Percentiles rank a stretch among this genome's conserved stretches.
phyloP scores from a whole-genome alignment of 768 basidiomycete species.

The Paxillus ammoniavirescens region DNA sequence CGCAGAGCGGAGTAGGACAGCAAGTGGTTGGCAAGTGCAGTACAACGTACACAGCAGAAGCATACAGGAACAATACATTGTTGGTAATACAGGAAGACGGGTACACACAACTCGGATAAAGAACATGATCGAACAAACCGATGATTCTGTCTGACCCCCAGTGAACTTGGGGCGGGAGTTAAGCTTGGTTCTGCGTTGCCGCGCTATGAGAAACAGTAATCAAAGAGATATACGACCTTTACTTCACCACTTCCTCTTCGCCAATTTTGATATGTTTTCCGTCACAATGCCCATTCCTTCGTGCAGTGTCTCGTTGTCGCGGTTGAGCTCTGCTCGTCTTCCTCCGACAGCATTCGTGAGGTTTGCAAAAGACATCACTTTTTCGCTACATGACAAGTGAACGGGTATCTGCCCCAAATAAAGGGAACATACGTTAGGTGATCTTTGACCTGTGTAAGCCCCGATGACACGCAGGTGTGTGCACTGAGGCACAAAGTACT shows the following conservation, averaged over 20 bases:
- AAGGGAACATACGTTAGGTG: constrained; percentile 21
- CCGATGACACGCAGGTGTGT: neutral
- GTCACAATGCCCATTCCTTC: constrained; percentile 19
- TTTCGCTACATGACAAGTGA: constrained; percentile 19
- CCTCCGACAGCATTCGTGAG: constrained; percentile 23
- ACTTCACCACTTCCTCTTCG: constrained; percentile 9
- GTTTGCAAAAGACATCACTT: constrained; percentile 15
- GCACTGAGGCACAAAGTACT: neutral
- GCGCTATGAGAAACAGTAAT: neutral
- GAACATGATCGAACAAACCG: neutral
- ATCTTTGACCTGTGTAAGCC: constrained; percentile 24
- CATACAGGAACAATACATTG: no score
- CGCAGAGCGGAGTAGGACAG: no score
- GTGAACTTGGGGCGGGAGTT: neutral
- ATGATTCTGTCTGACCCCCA: neutral
- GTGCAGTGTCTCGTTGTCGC: constrained; percentile 14
- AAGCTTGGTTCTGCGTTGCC: neutral
- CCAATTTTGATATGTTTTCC: constrained; percentile 22
- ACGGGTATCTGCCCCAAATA: neutral
- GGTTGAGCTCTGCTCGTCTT: constrained; percentile 18
- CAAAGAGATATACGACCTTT: neutral
- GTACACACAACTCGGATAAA: neutral
- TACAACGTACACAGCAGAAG: no score
- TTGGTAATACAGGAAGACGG: no score
- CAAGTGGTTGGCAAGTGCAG: no score